Base-by-base conservation (phyloP, 441 rosid species). In the Geranium incanum region DNA sequence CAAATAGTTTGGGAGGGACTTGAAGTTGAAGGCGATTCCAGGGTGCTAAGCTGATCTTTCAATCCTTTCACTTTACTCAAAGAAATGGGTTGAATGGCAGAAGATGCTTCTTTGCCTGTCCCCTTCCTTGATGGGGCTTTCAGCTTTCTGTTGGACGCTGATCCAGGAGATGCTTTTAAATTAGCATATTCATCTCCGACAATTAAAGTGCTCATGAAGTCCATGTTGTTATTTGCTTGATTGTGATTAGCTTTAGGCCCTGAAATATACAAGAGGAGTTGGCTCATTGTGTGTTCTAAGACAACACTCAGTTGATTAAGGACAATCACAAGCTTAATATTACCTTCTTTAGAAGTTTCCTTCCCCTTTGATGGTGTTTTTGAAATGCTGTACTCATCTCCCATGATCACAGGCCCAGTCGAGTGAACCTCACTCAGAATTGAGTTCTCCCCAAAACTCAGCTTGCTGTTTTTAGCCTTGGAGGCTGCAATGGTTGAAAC, bases 351-450 rank as follows among this genome's bases (percentile, higher is more conserved):
- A 63, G 45, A 36, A 76, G 70, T 28, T 39, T 71, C 81, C 57
- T 81, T 78, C 68, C 73, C 85, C 62, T 80, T 68, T 21, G 66
- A 37, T 65, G 87, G 83, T 70, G 69, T 66, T 74, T 92, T 95
- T 3, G 92, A 85, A 76, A 87, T 78, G 77, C 76, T 79, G 73
- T 79, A 88, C 68, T 85, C 89, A 74, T 88, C 91, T 66, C 79
- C 60, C 66, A 83, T 76, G 65, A 92, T 87, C 73, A 90, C 78
- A 62, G 83, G 78, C 76, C 97, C 89, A 64, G 75, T 78, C 78
- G 88, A 88, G 78, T 85, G 85, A 86, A 87, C 82, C 65, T 84
- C 92, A 73, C 68, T 81, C 71, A 82, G 65, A 76, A 79, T 67
- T 71, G 28, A 52, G n/a, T 80, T 80, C 45, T 76, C 80, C 63